These are phyloP conservation scores for Pseudotulostoma volvatum DNA, from an alignment of 495 filamentous ascomycete species.

Conservation along the genomic window DNA sequence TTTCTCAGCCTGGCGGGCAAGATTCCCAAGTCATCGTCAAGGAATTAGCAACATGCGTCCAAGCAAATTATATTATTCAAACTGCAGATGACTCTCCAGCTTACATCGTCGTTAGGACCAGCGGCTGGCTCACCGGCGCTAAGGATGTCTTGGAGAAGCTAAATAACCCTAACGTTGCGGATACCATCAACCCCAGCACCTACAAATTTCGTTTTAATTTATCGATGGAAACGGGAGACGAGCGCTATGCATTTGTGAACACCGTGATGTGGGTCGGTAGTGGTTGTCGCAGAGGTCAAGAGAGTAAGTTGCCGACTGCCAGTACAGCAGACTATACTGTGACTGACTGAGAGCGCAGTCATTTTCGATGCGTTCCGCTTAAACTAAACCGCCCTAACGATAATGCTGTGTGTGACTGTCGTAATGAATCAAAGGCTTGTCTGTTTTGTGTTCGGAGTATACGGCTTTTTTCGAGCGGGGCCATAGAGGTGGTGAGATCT, in stretches of 20 bases:
- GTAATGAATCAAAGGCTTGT: too few species aligned
- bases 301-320: constrained; percentile 21
- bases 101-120: constrained; percentile 40
- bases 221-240: constrained; percentile 43
- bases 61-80: constrained; percentile 38
- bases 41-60: constrained; percentile 35
- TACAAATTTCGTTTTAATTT: constrained; percentile 42
- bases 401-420: too few species aligned
- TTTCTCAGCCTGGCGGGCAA: constrained; percentile 39
- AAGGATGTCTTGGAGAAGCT: constrained; percentile 43
- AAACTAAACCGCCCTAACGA: constrained; percentile 21
- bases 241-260: constrained; percentile 45
- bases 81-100: constrained; percentile 42
- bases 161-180: constrained; percentile 31
- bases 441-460: too few species aligned
- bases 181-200: constrained; percentile 37
- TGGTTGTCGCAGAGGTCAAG: constrained; percentile 39
- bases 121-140: constrained; percentile 41
- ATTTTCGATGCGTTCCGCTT: constrained; percentile 34
- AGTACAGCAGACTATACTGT: constrained; percentile 3
- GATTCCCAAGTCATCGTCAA: constrained; percentile 41
- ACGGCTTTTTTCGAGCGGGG: too few species aligned
- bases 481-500: too few species aligned
- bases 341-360: constrained; percentile 12
- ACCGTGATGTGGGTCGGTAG: constrained; percentile 46